These are phyloP conservation scores for Coelastrella sp. DNA, from an alignment of 139 green algal species.

Conservation along the genomic window DNA sequence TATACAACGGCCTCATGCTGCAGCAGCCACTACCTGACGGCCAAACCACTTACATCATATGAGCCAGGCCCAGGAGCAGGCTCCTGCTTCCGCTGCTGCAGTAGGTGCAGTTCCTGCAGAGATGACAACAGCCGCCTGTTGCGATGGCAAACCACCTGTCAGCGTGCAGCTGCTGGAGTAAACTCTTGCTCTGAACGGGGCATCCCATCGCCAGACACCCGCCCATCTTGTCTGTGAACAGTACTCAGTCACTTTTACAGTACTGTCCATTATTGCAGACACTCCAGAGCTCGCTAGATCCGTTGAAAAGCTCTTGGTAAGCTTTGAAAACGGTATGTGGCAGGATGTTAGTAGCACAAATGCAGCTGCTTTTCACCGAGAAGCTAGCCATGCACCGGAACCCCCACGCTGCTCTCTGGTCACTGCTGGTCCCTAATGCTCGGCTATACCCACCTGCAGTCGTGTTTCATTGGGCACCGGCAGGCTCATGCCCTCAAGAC, in stretches of 20 bases:
- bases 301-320: no score
- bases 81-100: neutral
- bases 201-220: no score
- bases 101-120: neutral
- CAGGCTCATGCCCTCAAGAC: neutral
- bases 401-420: neutral
- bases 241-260: no score
- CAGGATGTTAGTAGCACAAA: no score
- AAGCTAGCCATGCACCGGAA: no score
- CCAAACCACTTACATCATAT: neutral
- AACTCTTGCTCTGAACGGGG: no score
- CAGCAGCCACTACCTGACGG: neutral
- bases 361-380: no score
- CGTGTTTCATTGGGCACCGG: neutral
- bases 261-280: no score
- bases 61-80: neutral
- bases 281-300: no score
- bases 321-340: no score
- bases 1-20: neutral
- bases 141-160: no score
- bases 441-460: neutral
- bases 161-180: neutral
- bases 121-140: neutral
- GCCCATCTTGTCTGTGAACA: no score
- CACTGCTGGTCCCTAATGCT: neutral